Percentiles rank a stretch among this genome's conserved stretches.
Conservation (phyloP, 2,329 filamentous ascomycete species). For the Paraconiothyrium sp. region DNA sequence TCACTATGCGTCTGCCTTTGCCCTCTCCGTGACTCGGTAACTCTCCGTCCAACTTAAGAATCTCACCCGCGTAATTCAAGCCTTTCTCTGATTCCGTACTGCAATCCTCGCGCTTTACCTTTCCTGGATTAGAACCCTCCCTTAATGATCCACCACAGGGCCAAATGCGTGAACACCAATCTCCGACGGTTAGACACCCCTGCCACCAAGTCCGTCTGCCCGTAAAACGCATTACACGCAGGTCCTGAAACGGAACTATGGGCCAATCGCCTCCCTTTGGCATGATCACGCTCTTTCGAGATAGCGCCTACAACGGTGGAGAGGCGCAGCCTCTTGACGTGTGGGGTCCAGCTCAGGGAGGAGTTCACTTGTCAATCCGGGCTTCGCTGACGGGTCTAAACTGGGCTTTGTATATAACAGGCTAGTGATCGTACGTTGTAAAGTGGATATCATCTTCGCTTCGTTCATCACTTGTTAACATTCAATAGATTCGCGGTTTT, state of each 20-base stretch:
- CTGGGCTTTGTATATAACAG: slow-evolving; percentile 11
- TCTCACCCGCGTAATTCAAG: slow-evolving; percentile 3
- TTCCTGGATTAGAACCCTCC: not conserved
- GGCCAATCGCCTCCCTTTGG: not conserved
- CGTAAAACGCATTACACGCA: not conserved
- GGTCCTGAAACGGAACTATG: not conserved
- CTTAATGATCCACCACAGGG: slow-evolving; percentile 8
- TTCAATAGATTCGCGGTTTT: not conserved
- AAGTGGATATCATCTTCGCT: slow-evolving; percentile 3
- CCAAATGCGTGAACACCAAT: not conserved
- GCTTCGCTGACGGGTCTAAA: not conserved
- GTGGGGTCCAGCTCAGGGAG: slow-evolving; percentile 2
- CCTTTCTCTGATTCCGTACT: not conserved
- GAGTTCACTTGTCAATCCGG: not conserved
- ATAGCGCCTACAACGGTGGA: not conserved
- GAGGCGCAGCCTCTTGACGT: slow-evolving; percentile 1
- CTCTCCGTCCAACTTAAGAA: not conserved
- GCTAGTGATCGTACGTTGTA: not conserved
- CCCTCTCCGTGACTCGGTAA: not conserved
- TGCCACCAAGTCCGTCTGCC: slow-evolving; percentile 8
- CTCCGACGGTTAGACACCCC: not conserved
- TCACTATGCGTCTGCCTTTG: not conserved
- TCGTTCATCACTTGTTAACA: slow-evolving; percentile 15
- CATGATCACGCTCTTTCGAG: not conserved
- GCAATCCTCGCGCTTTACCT: not conserved